phyloP scores from a whole-genome alignment of 1,284 basidiomycete species.

The Vanrija humicola region DNA sequence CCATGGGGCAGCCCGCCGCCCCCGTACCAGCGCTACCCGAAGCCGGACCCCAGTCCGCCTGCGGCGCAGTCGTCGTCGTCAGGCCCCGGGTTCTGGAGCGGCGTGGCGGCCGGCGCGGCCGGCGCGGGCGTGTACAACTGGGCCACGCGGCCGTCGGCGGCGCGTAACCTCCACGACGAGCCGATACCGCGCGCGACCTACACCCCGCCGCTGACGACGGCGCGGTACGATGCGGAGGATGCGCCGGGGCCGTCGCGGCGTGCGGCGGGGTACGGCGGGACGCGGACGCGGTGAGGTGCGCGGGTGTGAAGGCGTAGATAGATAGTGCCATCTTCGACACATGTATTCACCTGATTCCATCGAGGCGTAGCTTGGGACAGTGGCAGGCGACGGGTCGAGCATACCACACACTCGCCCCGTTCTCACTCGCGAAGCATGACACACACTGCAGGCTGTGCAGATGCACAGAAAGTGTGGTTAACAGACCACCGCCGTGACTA shows the following conservation, averaged over 20 bases:
- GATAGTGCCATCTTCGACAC: too few relatives aligned
- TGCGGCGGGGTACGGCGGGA: constrained; percentile 1
- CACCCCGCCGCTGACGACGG: not conserved
- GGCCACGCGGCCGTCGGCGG: not conserved
- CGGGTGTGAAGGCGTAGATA: too few relatives aligned
- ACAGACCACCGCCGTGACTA: too few relatives aligned
- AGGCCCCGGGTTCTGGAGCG: constrained; percentile 78
- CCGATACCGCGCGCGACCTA: not conserved
- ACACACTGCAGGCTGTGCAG: too few relatives aligned
- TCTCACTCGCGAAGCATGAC: too few relatives aligned
- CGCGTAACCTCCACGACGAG: not conserved
- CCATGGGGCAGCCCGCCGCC: constrained; percentile 60
- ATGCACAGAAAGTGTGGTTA: too few relatives aligned
- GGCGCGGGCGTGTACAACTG: constrained; percentile 54
- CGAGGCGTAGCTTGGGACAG: too few relatives aligned
- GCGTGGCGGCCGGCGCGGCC: constrained; percentile 64
- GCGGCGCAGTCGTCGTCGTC: not conserved
- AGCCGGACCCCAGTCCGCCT: constrained; percentile 35
- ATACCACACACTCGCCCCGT: too few relatives aligned
- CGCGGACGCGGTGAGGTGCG: not conserved
- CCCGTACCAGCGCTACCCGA: constrained; percentile 58
- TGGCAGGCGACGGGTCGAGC: too few relatives aligned
- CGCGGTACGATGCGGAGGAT: constrained; percentile 1
- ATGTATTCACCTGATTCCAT: too few relatives aligned
- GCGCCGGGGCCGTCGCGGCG: not conserved